These are phyloP conservation scores for Phytopythium litorale DNA, from an alignment of 352 stramenopile genomes.

Conservation along the genomic window DNA sequence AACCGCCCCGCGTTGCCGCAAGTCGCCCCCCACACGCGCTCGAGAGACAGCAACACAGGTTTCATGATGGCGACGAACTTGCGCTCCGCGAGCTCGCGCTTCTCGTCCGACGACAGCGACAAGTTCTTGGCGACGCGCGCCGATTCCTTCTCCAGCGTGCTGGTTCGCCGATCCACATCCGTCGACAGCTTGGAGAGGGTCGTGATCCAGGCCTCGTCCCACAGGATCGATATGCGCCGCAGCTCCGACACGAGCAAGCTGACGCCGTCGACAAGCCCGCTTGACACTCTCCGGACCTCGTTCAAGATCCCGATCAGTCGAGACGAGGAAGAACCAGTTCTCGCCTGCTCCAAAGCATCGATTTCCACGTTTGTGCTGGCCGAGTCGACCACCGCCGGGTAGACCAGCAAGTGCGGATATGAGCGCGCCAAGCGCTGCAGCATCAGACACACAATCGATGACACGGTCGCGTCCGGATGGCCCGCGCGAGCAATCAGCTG, in stretches of 20 bases:
- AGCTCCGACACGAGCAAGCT: constrained; percentile 65
- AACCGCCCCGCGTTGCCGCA: constrained; percentile 26
- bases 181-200: constrained; percentile 67
- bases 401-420: constrained; percentile 67
- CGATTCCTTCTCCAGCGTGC: constrained; percentile 76
- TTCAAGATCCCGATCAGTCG: constrained; percentile 34
- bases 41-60: constrained; percentile 62
- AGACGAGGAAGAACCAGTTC: constrained; percentile 8
- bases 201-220: constrained; percentile 80
- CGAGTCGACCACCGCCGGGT: constrained; percentile 67
- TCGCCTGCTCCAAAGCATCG: constrained; percentile 5
- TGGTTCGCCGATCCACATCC: constrained; percentile 60
- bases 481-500: constrained; percentile 66
- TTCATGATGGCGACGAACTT: constrained; percentile 86
- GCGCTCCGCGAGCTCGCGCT: constrained; percentile 51
- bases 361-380: constrained; percentile 13
- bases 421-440: constrained; percentile 61
- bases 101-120: constrained; percentile 57
- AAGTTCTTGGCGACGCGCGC: constrained; percentile 64
- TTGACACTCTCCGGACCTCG: constrained; percentile 34
- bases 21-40: constrained; percentile 64
- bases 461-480: constrained; percentile 50
- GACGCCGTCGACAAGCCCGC: constrained; percentile 50
- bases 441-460: constrained; percentile 46
- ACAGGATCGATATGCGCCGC: constrained; percentile 74